These are phyloP conservation scores for Fusarium torulosum DNA, from an alignment of 2,329 filamentous ascomycete genomes.

Conservation along the genomic window DNA sequence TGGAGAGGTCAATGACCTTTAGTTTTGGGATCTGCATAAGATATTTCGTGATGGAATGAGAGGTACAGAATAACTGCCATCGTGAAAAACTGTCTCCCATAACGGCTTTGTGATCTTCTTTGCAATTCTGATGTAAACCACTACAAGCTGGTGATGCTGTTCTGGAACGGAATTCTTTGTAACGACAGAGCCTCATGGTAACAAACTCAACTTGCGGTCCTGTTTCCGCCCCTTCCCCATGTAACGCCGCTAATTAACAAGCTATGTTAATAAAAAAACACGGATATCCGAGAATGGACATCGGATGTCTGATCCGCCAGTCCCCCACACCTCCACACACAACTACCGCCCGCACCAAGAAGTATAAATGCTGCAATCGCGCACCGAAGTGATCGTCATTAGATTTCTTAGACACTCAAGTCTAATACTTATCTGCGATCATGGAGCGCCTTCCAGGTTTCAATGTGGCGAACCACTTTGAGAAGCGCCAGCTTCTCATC, in stretches of 20 bases:
- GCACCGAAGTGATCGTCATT: conserved; percentile 1
- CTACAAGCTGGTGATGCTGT: no score
- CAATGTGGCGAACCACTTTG: conserved; percentile 38
- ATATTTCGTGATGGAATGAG: not conserved
- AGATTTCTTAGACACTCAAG: not conserved
- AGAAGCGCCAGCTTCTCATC: conserved; percentile 46
- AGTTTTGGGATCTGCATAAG: no score
- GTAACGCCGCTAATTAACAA: not conserved
- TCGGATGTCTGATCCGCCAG: conserved; percentile 8
- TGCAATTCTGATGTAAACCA: no score
- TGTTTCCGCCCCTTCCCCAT: conserved; percentile 11
- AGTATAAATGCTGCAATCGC: conserved; percentile 27
- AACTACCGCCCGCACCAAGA: not conserved
- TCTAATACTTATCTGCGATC: not conserved
- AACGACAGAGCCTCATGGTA: conserved; percentile 18
- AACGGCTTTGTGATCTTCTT: no score
- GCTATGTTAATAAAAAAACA: conserved; percentile 1
- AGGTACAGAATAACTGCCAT: no score
- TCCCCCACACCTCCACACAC: not conserved
- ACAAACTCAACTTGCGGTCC: not conserved
- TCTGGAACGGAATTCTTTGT: no score
- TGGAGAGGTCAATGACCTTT: not conserved
- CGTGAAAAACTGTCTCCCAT: no score
- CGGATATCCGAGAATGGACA: conserved; percentile 20
- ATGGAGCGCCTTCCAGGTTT: conserved; percentile 39